phyloP scores from a whole-genome alignment of 148 eudicot genomes.

The Fagopyrum tataricum region DNA sequence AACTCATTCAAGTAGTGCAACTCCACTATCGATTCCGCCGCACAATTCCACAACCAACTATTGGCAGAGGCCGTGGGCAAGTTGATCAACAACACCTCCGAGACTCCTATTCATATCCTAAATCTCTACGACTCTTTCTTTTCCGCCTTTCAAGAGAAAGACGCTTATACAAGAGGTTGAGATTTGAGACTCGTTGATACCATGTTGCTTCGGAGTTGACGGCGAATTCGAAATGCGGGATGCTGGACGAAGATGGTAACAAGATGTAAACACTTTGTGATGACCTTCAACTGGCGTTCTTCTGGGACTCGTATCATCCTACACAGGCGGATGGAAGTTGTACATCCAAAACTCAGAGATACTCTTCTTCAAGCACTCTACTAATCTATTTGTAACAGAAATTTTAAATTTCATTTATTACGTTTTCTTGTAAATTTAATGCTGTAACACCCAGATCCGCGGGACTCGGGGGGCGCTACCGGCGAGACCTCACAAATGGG shows the following conservation, averaged over 20 bases:
- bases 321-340: slow-evolving; percentile 76
- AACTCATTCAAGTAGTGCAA: slow-evolving; percentile 34
- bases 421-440: background rate
- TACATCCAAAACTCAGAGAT: slow-evolving; percentile 30
- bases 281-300: slow-evolving; percentile 42
- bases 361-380: slow-evolving; percentile 19
- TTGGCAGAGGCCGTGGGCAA: slow-evolving; percentile 36
- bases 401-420: background rate
- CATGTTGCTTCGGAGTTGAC: slow-evolving; percentile 59
- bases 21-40: slow-evolving; percentile 18
- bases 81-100: slow-evolving; percentile 25
- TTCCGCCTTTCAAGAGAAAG: slow-evolving; percentile 39
- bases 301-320: slow-evolving; percentile 79
- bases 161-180: background rate
- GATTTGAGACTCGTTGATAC: slow-evolving; percentile 49
- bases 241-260: slow-evolving; percentile 41
- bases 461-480: no score
- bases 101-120: slow-evolving; percentile 24
- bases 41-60: slow-evolving; percentile 22
- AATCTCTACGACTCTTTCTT: slow-evolving; percentile 46
- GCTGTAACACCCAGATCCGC: no score
- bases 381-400: background rate
- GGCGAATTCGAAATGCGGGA: slow-evolving; percentile 35
- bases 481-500: no score
- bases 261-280: slow-evolving; percentile 60